Evolutionary conservation across 2,329 filamentous ascomycete species (phyloP), one percentile per base, ranked within the genome.

Genomic region (Ascochyta clinopodiicola): DNA sequence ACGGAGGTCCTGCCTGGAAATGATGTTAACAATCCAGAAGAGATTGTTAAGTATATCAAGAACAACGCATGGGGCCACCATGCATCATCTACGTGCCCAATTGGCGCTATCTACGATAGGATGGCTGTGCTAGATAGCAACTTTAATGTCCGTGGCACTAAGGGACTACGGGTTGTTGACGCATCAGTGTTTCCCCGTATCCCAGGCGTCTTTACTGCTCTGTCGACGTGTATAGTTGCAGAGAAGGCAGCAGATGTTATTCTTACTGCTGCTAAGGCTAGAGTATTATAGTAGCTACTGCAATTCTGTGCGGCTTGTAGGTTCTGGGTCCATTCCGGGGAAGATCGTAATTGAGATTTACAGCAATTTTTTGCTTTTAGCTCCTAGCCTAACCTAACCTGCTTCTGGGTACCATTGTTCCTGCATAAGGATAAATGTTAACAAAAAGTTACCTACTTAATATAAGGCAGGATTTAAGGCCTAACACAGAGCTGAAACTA

Each of bases 161-260:
- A 77, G 48, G 78, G 79, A 1, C 69, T 87, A 15, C 74, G 84
- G 2, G 83, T 87, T 12, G 71, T 72, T n/a, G 72, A 73, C 56
- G 72, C 70, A 8, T 66, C 61, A 15, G 51, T 64, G 0, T 74
- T 72, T 50, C 66, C 69, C 4, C 66, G 65, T 39, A 71, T 74
- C 22, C 83, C 83, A 1, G 84, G 84, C 57, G 81, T 77, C 47
- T 85, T 82, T 61, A 78, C 81, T 25, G 77, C 79, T 4, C 67
- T 82, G 0, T 78, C 83, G 0, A 80, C 80, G 0, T 85, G 84
- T 60, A 84, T 87, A 70, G 75, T 84, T 5, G 79, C 78, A 1
- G 85, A 88, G 76, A 88, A 88, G 77, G 86, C 86, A 1, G 82
- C 83, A 2, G 84, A 86, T 69, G 80, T 80, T 6, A 86, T 88